A percentile compares a stretch with the other conserved stretches of the same genome.
Conservation (phyloP, 2,329 filamentous ascomycete genomes). For the Colletotrichum tamarilloi region DNA sequence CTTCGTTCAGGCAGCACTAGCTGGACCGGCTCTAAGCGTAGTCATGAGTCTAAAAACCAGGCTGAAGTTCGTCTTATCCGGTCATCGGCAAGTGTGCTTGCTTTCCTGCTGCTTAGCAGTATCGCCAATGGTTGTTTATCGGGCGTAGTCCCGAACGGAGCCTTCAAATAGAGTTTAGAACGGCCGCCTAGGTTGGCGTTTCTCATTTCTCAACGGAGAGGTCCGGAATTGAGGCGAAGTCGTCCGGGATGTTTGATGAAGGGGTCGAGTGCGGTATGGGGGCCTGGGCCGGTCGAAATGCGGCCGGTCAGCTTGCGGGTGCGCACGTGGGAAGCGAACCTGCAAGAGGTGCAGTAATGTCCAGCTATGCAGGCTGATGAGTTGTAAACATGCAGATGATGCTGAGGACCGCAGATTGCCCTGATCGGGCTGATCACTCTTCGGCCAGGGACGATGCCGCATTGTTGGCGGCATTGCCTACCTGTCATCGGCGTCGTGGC, state of each 20-base stretch:
- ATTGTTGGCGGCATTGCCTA: background rate
- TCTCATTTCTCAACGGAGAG: slow-evolving; percentile 15
- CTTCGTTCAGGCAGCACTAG: too few species aligned
- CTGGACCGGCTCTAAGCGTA: background rate
- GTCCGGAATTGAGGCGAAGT: slow-evolving; percentile 22
- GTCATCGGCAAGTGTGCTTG: background rate
- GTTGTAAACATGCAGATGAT: background rate
- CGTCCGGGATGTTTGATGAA: slow-evolving; percentile 27
- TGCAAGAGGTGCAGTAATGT: slow-evolving; percentile 23
- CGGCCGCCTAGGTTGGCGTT: background rate
- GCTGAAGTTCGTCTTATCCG: background rate
- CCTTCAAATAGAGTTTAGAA: slow-evolving; percentile 17
- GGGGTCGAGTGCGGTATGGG: slow-evolving; percentile 11
- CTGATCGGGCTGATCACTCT: background rate
- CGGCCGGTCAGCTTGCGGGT: slow-evolving; percentile 15
- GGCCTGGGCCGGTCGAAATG: slow-evolving; percentile 28
- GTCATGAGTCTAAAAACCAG: background rate
- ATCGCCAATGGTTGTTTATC: slow-evolving; percentile 1
- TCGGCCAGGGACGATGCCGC: background rate
- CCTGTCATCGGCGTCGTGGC: background rate
- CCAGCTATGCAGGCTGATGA: slow-evolving; percentile 18
- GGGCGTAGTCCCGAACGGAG: slow-evolving; percentile 9
- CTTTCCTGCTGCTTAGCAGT: background rate
- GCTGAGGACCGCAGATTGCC: background rate
- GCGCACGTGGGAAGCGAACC: background rate